A percentile compares a stretch with the other conserved stretches of the same genome.
These are phyloP conservation scores for Suillus luteus DNA, from an alignment of 768 basidiomycete species.

Conservation along the genomic window DNA sequence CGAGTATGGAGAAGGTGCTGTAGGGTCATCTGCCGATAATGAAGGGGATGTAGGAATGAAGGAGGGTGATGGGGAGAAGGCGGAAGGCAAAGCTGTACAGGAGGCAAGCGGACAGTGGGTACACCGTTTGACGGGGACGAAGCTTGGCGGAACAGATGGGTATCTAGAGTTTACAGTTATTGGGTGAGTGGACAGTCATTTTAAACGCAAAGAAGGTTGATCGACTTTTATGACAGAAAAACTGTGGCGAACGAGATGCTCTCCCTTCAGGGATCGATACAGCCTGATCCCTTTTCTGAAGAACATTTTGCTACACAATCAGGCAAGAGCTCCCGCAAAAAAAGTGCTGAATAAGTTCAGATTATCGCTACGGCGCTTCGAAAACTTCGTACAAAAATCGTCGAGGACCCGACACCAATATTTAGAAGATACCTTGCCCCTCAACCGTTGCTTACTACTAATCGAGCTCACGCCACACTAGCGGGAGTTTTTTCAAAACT, in stretches of 20 bases:
- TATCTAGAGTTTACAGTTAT: slow-evolving; percentile 83
- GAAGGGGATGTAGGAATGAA: slow-evolving; percentile 19
- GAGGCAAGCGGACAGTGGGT: slow-evolving; percentile 78
- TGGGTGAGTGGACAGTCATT: slow-evolving; percentile 56
- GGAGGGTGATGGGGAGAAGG: neutral
- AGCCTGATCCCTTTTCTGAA: slow-evolving; percentile 1
- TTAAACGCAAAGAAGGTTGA: slow-evolving; percentile 13
- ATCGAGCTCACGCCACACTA: too few species aligned
- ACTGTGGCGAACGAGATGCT: slow-evolving; percentile 94
- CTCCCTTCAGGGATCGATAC: slow-evolving; percentile 83
- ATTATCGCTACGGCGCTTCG: neutral
- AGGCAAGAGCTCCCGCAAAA: neutral
- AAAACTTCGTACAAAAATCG: too few species aligned
- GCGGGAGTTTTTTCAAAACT: too few species aligned
- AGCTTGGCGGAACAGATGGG: slow-evolving; percentile 68
- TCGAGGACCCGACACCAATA: too few species aligned
- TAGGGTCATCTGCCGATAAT: neutral
- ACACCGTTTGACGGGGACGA: slow-evolving; percentile 65
- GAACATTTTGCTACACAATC: neutral
- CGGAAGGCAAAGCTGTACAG: slow-evolving; percentile 31
- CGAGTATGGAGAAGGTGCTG: slow-evolving; percentile 51
- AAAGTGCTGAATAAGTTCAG: neutral
- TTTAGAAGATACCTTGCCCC: too few species aligned
- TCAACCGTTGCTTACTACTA: too few species aligned
- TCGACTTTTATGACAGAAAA: slow-evolving; percentile 47